Base-by-base conservation (phyloP, 148 eudicot species). In the Fagopyrum tataricum region DNA sequence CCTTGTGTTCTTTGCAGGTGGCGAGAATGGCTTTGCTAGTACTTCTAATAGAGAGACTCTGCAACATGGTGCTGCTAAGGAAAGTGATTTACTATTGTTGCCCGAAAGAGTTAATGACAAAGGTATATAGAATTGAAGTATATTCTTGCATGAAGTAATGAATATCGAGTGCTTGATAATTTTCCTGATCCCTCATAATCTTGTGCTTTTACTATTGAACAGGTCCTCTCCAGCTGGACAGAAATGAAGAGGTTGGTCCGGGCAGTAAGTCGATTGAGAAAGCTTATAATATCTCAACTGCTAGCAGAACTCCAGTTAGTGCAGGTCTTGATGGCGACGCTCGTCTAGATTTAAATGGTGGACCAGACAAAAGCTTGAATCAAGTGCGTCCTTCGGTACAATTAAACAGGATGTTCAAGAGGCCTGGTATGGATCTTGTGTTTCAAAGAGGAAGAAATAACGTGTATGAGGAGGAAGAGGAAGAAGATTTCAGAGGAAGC, bases 401-500 rank as follows among this genome's bases (percentile, higher is more conserved):
- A 69, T 42, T 31, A 12, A 69, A 69, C 52, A 42, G 72, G 51
- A 6, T 41, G 72, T 18, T 44, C 72, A 69, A 69, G 13, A 46
- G 26, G 48, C 72, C 48, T 43, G 48, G 4, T 69, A 13, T 42
- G 43, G 70, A 67, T n/a, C 10, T 17, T 31, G 70, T 12, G n/a
- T 9, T 31, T 67, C 44, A 67, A 37, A 44, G 7, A 13, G 70
- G 44, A 37, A 37, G 44, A 31, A 46, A 6, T 42, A 46, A 43
- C 31, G 10, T 42, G 14, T 69, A 43, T 68, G 72, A 68, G 72
- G 72, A 68, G 72, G 72, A 68, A 68, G 72, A 68, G 47, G 72
- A 68, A 40, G 72, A 68, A 68, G 49, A 44, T 68, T 44, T 18
- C 46, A 68, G 72, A 18, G 47, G 72, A 3, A 10, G 43, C 26